Evolutionary conservation across 768 basidiomycete species (phyloP).

Genomic region (Crepidotus variabilis): DNA sequence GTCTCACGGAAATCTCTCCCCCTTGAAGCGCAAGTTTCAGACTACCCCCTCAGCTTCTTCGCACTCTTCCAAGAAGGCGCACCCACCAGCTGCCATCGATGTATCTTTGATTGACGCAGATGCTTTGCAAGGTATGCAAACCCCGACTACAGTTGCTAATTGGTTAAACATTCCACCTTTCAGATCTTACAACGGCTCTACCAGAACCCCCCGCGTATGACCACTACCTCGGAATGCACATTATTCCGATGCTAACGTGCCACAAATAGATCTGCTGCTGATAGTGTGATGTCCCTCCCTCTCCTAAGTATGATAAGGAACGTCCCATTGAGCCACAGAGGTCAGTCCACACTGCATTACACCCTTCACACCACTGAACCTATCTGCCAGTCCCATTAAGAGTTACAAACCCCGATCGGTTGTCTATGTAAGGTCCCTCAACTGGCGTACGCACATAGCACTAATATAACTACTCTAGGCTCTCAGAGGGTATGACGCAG

Average conservation of each 20-base stretch:
- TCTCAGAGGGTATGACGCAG: constrained; percentile 18
- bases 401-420: constrained; percentile 37
- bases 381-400: constrained; percentile 31
- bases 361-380: not conserved
- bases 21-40: not conserved
- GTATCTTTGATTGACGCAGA: not conserved
- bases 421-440: constrained; percentile 29
- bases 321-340: constrained; percentile 44
- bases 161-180: not conserved
- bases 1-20: not conserved
- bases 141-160: not conserved
- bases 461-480: constrained; percentile 13
- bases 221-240: constrained; percentile 1
- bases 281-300: constrained; percentile 49
- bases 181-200: constrained; percentile 9
- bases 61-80: not conserved
- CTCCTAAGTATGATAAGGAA: constrained; percentile 41
- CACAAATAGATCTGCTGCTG: constrained; percentile 33
- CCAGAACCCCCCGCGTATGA: constrained; percentile 26
- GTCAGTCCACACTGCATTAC: constrained; percentile 23
- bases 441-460: constrained; percentile 1
- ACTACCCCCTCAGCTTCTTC: not conserved
- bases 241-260: constrained; percentile 5
- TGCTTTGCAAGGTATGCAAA: not conserved
- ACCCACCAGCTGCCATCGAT: not conserved